These are phyloP conservation scores for Lachancea dasiensis DNA, from an alignment of 805 yeast genomes.

Conservation along the genomic window DNA sequence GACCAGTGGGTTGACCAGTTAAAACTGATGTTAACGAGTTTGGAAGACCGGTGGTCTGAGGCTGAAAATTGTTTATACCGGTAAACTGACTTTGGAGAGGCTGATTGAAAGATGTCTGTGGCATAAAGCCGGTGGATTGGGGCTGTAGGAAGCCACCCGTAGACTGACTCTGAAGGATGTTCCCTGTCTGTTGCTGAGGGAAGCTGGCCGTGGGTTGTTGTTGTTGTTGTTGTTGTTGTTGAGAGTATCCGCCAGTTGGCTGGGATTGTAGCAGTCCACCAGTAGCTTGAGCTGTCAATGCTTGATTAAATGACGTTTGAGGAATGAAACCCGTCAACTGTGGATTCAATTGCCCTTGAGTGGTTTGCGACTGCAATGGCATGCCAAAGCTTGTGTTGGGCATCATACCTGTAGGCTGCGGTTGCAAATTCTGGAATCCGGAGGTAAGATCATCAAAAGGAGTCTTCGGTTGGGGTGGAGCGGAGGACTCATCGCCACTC, in stretches of 20 bases:
- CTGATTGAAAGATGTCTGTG: constrained; percentile 33
- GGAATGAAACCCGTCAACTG: constrained; percentile 40
- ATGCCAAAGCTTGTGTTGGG: constrained; percentile 34
- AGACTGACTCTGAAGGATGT: constrained; percentile 35
- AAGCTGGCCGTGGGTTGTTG: constrained; percentile 40
- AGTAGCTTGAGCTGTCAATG: constrained; percentile 23
- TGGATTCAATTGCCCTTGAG: constrained; percentile 34
- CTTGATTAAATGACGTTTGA: constrained; percentile 34
- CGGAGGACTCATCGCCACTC: constrained; percentile 35
- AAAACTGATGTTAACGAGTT: constrained; percentile 18
- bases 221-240: constrained; percentile 31
- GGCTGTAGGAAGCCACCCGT: constrained; percentile 31
- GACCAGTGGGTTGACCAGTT: constrained; percentile 33
- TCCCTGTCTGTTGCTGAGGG: constrained; percentile 11
- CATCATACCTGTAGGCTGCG: constrained; percentile 37
- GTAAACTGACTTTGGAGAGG: constrained; percentile 5
- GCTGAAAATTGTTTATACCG: constrained; percentile 28
- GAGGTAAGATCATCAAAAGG: constrained; percentile 37
- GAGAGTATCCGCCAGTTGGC: constrained; percentile 41
- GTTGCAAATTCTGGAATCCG: constrained; percentile 27
- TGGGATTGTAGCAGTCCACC: constrained; percentile 34
- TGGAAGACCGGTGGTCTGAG: constrained; percentile 35
- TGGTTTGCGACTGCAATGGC: constrained; percentile 32
- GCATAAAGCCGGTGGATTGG: constrained; percentile 18
- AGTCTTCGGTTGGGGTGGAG: constrained; percentile 23